These are phyloP conservation scores for Kockiozyma suomiensis DNA, from an alignment of 805 yeast genomes.

Conservation along the genomic window DNA sequence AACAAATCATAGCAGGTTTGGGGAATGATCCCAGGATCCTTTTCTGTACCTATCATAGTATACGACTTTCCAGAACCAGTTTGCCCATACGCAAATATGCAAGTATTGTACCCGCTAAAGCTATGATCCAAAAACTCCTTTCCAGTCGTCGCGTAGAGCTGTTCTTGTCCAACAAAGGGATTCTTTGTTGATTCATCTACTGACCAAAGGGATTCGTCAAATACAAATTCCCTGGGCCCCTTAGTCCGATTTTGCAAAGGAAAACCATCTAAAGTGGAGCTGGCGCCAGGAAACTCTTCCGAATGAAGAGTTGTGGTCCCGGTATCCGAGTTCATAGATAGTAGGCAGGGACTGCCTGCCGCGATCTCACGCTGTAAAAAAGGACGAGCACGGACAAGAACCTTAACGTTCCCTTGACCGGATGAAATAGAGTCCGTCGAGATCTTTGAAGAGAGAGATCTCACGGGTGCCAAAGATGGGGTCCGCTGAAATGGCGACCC, in stretches of 20 bases:
- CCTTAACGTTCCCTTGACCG: slow-evolving; percentile 32
- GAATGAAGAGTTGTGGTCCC: slow-evolving; percentile 24
- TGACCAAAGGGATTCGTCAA: slow-evolving; percentile 56
- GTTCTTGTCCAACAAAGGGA: slow-evolving; percentile 49
- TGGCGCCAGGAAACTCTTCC: not conserved
- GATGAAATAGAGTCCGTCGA: slow-evolving; percentile 11
- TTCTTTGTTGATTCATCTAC: slow-evolving; percentile 40
- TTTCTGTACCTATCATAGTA: slow-evolving; percentile 56
- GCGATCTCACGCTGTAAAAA: slow-evolving; percentile 27
- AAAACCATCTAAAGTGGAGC: not conserved
- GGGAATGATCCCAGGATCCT: slow-evolving; percentile 63
- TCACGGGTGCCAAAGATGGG: not conserved
- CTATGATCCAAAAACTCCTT: slow-evolving; percentile 56
- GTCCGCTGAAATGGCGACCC: not conserved
- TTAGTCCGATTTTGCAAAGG: slow-evolving; percentile 28
- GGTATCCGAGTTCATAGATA: slow-evolving; percentile 20
- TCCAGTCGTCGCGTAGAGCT: slow-evolving; percentile 54
- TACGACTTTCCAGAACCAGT: slow-evolving; percentile 45
- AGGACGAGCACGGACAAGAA: slow-evolving; percentile 35
- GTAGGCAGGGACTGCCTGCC: slow-evolving; percentile 16
- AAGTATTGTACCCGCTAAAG: slow-evolving; percentile 59
- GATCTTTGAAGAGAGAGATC: slow-evolving; percentile 5
- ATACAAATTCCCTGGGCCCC: slow-evolving; percentile 45
- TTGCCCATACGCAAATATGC: slow-evolving; percentile 56
- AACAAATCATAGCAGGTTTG: slow-evolving; percentile 53